These are phyloP conservation scores for Ascoidea asiatica DNA, from an alignment of 805 yeast species.

Conservation along the genomic window DNA sequence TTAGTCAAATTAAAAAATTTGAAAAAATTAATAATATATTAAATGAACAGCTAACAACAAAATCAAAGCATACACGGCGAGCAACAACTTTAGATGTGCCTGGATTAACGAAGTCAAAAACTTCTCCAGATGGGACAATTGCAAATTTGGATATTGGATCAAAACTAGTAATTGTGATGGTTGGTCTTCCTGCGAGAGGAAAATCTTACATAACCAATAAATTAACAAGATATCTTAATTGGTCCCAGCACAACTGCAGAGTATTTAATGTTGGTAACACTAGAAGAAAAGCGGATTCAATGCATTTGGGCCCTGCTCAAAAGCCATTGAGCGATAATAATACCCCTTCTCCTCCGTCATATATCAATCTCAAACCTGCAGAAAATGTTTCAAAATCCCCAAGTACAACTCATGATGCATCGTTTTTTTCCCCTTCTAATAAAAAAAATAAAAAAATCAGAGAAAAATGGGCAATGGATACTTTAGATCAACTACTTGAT, in stretches of 20 bases:
- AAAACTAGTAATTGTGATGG: slow-evolving; percentile 88
- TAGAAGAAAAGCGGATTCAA: slow-evolving; percentile 53
- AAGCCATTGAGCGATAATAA: slow-evolving; percentile 41
- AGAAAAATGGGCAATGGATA: slow-evolving; percentile 95
- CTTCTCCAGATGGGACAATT: slow-evolving; percentile 62
- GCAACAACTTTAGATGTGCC: slow-evolving; percentile 87
- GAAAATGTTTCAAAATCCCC: slow-evolving; percentile 1
- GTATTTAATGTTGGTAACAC: slow-evolving; percentile 96
- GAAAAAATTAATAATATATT: background rate
- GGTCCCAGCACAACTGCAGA: slow-evolving; percentile 84
- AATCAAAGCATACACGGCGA: slow-evolving; percentile 30
- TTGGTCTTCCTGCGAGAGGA: slow-evolving; percentile 69
- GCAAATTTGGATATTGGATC: slow-evolving; percentile 53
- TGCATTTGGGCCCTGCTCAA: slow-evolving; percentile 53
- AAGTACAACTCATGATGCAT: slow-evolving; percentile 47
- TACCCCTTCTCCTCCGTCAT: background rate
- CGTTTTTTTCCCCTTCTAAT: slow-evolving; percentile 77
- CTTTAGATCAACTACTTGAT: slow-evolving; percentile 71
- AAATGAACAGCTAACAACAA: background rate
- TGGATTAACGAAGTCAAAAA: slow-evolving; percentile 73
- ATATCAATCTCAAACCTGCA: background rate
- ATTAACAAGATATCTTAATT: slow-evolving; percentile 77
- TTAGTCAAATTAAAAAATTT: no score
- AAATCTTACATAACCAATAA: slow-evolving; percentile 89
- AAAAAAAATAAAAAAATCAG: slow-evolving; percentile 47